Base-by-base conservation (phyloP, 148 eudicot genomes). In the Fagopyrum homotropicum region DNA sequence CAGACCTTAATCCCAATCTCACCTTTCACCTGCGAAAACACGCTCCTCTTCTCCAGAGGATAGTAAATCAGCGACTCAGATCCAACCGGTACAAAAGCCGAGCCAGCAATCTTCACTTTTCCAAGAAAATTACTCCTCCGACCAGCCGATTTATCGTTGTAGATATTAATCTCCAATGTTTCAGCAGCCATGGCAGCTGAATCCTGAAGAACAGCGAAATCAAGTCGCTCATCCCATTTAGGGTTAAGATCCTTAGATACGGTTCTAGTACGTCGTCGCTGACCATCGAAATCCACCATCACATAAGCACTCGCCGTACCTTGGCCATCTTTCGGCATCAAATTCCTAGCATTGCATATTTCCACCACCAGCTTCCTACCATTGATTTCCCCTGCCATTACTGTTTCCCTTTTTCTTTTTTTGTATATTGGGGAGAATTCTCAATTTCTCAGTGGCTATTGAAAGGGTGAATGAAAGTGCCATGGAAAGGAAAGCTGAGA, bases 271-370 rank as follows among this genome's bases (percentile, higher is more conserved):
- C 98, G 87, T 2, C 94, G 88, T 19, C 97, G 79, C 48, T 93
- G 98, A 70, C 93, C 94, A 69, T 93, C 98, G 81, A 84, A 93
- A 77, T 93, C 97, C 2, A 83, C 90, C 15, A 88, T 79, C 0
- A 81, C 97, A 51, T 83, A 91, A 0, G 98, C 88, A 64, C 93
- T 89, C 0, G 97, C 94, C 5, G 98, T 89, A 10, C 98, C 98
- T 70, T 86, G 94, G 59, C 98, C 98, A 76, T 93, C 98, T 75
- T 93, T 93, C 0, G 98, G 98, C 94, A 93, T 91, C 12, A 93
- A 68, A 63, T 91, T 93, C 70, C 85, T 88, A 4, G 98, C 97
- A 30, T 86, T 89, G 81, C 88, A 88, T 11, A 93, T 73, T 73
- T 93, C 92, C 4, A 93, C 97, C 0, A 85, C 72, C 40, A 93